Conservation (phyloP, 2,329 filamentous ascomycete genomes). For the Thermomyces lanuginosus region DNA sequence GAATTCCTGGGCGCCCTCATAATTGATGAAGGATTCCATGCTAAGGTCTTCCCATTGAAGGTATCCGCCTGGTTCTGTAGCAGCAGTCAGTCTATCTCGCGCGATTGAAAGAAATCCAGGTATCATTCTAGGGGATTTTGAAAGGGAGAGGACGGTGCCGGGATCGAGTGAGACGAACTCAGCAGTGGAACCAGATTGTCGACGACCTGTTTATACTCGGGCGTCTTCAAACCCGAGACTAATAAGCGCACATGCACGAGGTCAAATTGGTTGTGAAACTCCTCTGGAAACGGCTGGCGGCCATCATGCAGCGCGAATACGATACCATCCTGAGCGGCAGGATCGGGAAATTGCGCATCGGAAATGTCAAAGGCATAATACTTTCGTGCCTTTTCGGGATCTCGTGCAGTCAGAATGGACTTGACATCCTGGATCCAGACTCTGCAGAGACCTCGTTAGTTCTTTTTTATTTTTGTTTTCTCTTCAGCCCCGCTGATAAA, state of each 20-base stretch:
- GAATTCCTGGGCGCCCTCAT: conserved; percentile 1
- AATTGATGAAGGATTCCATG: conserved; percentile 8
- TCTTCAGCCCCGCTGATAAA: no score
- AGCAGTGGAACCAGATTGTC: conserved; percentile 14
- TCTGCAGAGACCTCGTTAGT: conserved; percentile 4
- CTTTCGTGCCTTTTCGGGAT: conserved; percentile 5
- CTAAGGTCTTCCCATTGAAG: conserved; percentile 16
- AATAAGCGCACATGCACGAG: conserved; percentile 17
- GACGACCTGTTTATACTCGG: conserved; percentile 9
- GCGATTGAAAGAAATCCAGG: background rate
- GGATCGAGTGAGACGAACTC: conserved; percentile 9
- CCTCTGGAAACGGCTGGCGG: conserved; percentile 12
- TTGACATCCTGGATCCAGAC: conserved; percentile 13
- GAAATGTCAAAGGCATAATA: conserved; percentile 19
- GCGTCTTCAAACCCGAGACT: conserved; percentile 12
- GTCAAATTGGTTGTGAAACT: conserved; percentile 15
- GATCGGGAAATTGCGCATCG: conserved; percentile 11
- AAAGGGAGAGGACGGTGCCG: background rate
- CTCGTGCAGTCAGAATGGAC: conserved; percentile 1
- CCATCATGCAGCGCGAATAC: conserved; percentile 12
- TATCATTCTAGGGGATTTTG: background rate
- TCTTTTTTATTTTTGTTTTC: background rate
- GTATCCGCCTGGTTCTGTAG: conserved; percentile 13
- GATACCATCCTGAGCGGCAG: conserved; percentile 6
- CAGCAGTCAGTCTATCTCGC: no score